Conservation (phyloP, 441 rosid species). For the Hura crepitans region DNA sequence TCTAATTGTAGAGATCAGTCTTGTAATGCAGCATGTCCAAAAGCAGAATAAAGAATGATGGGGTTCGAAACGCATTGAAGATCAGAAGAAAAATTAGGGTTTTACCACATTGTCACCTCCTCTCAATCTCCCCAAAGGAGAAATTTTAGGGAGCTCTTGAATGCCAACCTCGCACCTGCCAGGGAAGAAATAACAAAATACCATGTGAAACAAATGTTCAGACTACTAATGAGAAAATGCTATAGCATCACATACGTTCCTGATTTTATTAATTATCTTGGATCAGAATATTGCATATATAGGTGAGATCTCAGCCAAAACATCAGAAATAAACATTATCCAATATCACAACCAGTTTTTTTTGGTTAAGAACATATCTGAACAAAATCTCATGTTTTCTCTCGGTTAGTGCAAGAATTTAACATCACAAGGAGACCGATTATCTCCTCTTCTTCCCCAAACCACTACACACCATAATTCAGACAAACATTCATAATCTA, state of each 20-base stretch:
- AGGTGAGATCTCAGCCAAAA: neutral
- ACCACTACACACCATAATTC: neutral
- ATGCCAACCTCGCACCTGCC: slow-evolving; percentile 84
- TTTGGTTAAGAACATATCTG: neutral
- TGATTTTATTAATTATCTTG: neutral
- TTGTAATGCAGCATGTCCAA: neutral
- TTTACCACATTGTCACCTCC: slow-evolving; percentile 92
- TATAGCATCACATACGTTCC: neutral
- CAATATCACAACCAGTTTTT: neutral
- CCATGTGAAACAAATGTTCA: neutral
- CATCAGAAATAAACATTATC: neutral
- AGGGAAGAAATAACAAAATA: slow-evolving; percentile 12
- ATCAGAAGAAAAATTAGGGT: slow-evolving; percentile 11
- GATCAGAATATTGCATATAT: neutral
- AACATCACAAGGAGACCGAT: too few species aligned
- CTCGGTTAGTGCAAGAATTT: too few species aligned
- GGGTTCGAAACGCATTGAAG: neutral
- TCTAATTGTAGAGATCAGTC: neutral
- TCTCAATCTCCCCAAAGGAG: slow-evolving; percentile 80
- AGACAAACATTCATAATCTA: neutral
- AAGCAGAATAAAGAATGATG: neutral
- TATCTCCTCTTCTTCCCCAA: neutral
- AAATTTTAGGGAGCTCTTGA: slow-evolving; percentile 75
- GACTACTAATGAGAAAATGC: neutral
- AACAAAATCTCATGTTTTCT: too few species aligned